A percentile compares a stretch with the other conserved stretches of the same genome.
phyloP scores from a whole-genome alignment of 305 asterid genomes.

The Fraxinus sp. region DNA sequence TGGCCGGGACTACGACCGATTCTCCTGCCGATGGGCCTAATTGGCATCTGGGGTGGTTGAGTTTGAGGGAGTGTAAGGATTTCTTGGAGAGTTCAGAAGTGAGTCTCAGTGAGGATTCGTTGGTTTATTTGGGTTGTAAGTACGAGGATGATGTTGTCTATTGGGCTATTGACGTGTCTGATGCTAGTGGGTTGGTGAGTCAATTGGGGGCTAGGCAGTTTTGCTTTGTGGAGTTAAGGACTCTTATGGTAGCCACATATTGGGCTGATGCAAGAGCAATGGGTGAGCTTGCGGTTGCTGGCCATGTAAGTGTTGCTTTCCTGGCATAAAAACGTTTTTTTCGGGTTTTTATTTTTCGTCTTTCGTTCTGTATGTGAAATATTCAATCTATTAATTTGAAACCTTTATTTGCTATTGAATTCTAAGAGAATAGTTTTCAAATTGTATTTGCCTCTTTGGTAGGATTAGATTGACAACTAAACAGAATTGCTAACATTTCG shows the following conservation, averaged over 20 bases:
- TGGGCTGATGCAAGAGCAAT: conserved; percentile 73
- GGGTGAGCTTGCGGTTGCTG: conserved; percentile 89
- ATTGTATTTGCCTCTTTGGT: neutral
- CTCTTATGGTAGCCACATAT: conserved; percentile 96
- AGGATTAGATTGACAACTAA: neutral
- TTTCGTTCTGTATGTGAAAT: neutral
- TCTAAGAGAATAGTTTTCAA: neutral
- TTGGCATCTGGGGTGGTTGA: conserved; percentile 75
- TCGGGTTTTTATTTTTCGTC: neutral
- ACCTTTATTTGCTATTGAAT: neutral
- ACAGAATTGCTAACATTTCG: neutral
- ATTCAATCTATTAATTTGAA: neutral
- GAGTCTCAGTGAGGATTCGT: conserved; percentile 58
- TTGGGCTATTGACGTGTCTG: conserved; percentile 89
- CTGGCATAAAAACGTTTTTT: neutral
- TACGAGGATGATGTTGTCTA: conserved; percentile 65
- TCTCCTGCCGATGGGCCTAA: conserved; percentile 39
- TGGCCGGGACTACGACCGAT: conserved; percentile 49
- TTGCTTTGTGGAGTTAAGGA: conserved; percentile 90
- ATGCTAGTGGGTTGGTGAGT: conserved; percentile 55
- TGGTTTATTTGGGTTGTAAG: conserved; percentile 74
- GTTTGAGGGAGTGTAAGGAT: conserved; percentile 57
- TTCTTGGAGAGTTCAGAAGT: conserved; percentile 60
- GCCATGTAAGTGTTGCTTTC: conserved; percentile 49
- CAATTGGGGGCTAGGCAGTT: conserved; percentile 56